Base-by-base conservation (phyloP, 108 stramenopile species). In the Hondaea fermentalgiana region DNA sequence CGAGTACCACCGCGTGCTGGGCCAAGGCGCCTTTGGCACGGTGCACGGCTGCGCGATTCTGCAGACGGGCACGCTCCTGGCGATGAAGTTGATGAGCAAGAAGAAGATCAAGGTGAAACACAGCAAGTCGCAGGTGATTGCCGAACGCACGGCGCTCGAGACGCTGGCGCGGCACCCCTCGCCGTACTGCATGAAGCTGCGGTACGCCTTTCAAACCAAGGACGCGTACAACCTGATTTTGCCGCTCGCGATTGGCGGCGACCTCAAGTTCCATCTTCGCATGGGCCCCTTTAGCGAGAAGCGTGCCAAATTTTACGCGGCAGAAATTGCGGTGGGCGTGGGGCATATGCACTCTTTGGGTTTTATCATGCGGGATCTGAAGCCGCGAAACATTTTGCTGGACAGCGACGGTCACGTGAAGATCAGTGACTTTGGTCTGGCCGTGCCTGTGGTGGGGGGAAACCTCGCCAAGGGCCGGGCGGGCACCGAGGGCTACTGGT, bases 301-400 rank as follows among this genome's bases (percentile, higher is more conserved):
- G 49, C 87, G 92, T 10, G 91, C 89, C 8, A 44, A 43, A 35
- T 93, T 93, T 57, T 94, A 94, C 59, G 71, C 87, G 8, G 93
- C 93, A 10, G 93, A 93, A 59, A 89, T 94, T 29, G 91, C 87
- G 2, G 51, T 93, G 25, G 94, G 91, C 21, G 57, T 94, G 28
- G 55, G 88, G 44, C 92, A 93, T 58, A 88, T 94, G 14, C 94
- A 93, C 59, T 87, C 90, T 47, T 53, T 91, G 71, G 92, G 92
- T 35, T 59, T 94, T n/a, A 91, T 93, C 90, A 92, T 93, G 72
- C 57, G 93, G 5, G 93, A 94, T 45, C 57, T 94, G 59, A 93
- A 94, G 55, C 94, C 94, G 19, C 59, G 92, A 16, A 94, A 94
- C 72, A 92, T 94, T 14, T 91, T 94, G 55, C 59, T 94, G 53